These are phyloP conservation scores for Allomyces javanicus DNA, from an alignment of 192 early-diverging fungal genomes.

Conservation along the genomic window DNA sequence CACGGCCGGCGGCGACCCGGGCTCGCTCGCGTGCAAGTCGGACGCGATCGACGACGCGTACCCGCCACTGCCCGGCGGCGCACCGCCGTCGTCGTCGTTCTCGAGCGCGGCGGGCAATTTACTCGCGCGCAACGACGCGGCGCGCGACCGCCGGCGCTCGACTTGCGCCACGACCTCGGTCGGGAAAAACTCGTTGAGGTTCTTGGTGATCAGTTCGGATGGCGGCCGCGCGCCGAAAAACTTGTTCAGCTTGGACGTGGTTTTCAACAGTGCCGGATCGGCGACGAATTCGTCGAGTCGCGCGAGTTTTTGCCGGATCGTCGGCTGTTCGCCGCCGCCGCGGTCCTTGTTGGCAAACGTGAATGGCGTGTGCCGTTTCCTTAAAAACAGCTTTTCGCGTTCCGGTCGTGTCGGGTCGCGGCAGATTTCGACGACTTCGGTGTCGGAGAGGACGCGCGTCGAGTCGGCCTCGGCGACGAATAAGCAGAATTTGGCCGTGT, in stretches of 20 bases:
- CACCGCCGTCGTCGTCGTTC: neutral
- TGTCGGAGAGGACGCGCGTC: constrained; percentile 48
- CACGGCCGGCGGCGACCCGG: too few species aligned
- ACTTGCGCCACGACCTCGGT: constrained; percentile 11
- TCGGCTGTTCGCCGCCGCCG: neutral
- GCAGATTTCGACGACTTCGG: constrained; percentile 60
- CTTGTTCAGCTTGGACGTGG: constrained; percentile 26
- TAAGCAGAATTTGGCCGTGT: constrained; percentile 50
- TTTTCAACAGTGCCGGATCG: constrained; percentile 3
- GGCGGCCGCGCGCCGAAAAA: constrained; percentile 93
- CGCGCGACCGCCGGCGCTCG: neutral
- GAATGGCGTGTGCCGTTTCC: constrained; percentile 44
- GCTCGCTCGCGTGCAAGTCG: neutral
- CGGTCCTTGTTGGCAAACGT: constrained; percentile 16
- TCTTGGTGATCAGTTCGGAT: constrained; percentile 76
- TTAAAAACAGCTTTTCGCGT: constrained; percentile 47
- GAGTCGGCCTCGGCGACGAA: constrained; percentile 32
- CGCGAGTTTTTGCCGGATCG: constrained; percentile 12
- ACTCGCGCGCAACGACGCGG: neutral
- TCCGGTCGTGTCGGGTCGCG: constrained; percentile 38
- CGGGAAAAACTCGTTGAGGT: constrained; percentile 83
- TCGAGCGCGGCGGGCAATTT: neutral
- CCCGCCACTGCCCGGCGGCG: too few species aligned
- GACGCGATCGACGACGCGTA: neutral
- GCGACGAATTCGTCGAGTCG: constrained; percentile 2